Evolutionary conservation across 139 green algal species (phyloP).

Genomic region (Chlamydomonas incerta): DNA sequence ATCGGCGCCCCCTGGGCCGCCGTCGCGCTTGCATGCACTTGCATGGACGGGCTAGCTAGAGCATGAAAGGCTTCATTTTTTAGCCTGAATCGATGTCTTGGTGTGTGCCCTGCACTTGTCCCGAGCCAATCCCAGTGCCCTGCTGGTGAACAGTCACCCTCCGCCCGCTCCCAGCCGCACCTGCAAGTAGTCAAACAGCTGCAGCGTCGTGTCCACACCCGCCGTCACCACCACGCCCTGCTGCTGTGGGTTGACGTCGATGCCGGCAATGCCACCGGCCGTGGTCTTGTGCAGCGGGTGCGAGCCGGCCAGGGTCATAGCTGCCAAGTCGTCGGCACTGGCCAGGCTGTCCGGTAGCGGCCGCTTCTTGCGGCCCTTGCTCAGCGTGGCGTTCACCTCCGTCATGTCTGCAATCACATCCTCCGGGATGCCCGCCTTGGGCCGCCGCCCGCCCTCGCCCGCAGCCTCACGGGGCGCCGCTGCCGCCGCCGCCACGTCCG

Average conservation of each 20-base stretch:
- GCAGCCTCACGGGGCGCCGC: slow-evolving; percentile 53
- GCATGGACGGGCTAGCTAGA: too few relatives aligned
- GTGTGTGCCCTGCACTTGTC: too few relatives aligned
- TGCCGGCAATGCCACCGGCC: slow-evolving; percentile 79
- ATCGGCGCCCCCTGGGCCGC: too few relatives aligned
- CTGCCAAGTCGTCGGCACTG: slow-evolving; percentile 73
- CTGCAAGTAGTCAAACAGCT: slow-evolving; percentile 76
- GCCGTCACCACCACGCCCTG: slow-evolving; percentile 69
- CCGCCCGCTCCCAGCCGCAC: slow-evolving; percentile 37
- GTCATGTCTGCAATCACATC: slow-evolving; percentile 52
- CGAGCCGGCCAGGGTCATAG: slow-evolving; percentile 64
- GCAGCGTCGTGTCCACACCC: slow-evolving; percentile 80
- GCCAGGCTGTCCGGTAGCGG: slow-evolving; percentile 69
- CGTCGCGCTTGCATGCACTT: too few relatives aligned
- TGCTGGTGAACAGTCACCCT: too few relatives aligned
- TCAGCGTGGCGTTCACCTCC: slow-evolving; percentile 58
- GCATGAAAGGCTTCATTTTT: too few relatives aligned
- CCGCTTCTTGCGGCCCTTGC: slow-evolving; percentile 90
- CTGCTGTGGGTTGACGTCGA: slow-evolving; percentile 76
- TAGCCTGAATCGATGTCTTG: too few relatives aligned
- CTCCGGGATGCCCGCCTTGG: slow-evolving; percentile 56
- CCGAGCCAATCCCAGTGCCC: too few relatives aligned
- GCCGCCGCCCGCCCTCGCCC: slow-evolving; percentile 18
- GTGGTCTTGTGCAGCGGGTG: slow-evolving; percentile 92
- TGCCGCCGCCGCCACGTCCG: slow-evolving; percentile 58